Evolutionary conservation across 768 basidiomycete species (phyloP).

Genomic region (Rhizopogon vesiculosus): DNA sequence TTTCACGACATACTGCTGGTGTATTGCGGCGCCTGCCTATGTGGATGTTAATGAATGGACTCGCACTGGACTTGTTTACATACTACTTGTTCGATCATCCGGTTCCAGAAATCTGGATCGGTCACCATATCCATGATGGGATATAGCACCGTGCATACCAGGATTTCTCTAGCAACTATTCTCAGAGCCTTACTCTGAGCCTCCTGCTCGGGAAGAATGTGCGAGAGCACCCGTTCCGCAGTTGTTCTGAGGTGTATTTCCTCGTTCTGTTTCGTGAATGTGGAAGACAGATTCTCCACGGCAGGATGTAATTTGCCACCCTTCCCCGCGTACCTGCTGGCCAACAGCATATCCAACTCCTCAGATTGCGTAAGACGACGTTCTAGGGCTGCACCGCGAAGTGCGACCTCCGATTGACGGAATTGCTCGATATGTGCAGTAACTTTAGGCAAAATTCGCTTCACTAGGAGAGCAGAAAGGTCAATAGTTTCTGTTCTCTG

Average conservation of each 20-base stretch:
- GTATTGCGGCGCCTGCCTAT: conserved; percentile 65
- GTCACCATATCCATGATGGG: conserved; percentile 90
- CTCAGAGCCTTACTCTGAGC: conserved; percentile 62
- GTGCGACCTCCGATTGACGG: conserved; percentile 81
- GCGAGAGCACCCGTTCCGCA: conserved; percentile 66
- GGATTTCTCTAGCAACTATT: conserved; percentile 76
- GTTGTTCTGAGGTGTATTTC: conserved; percentile 77
- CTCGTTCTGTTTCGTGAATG: conserved; percentile 86
- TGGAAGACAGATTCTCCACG: conserved; percentile 82
- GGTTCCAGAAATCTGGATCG: conserved; percentile 98
- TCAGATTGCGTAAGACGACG: conserved; percentile 84
- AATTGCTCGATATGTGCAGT: conserved; percentile 89
- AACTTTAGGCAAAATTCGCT: conserved; percentile 82
- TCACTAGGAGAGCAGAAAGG: conserved; percentile 70
- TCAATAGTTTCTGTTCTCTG: conserved; percentile 59
- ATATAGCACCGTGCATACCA: conserved; percentile 75
- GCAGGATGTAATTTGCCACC: conserved; percentile 77
- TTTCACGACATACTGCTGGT: conserved; percentile 47
- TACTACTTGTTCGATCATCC: conserved; percentile 86
- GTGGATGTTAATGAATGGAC: not conserved
- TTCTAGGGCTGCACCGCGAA: conserved; percentile 79
- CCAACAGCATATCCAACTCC: conserved; percentile 82
- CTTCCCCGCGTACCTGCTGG: conserved; percentile 68
- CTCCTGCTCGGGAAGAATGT: conserved; percentile 74
- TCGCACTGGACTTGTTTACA: conserved; percentile 25